Evolutionary conservation across 192 early-diverging fungal genomes (phyloP), one percentile per base, ranked within the genome.

Genomic region (Linnemannia exigua): DNA sequence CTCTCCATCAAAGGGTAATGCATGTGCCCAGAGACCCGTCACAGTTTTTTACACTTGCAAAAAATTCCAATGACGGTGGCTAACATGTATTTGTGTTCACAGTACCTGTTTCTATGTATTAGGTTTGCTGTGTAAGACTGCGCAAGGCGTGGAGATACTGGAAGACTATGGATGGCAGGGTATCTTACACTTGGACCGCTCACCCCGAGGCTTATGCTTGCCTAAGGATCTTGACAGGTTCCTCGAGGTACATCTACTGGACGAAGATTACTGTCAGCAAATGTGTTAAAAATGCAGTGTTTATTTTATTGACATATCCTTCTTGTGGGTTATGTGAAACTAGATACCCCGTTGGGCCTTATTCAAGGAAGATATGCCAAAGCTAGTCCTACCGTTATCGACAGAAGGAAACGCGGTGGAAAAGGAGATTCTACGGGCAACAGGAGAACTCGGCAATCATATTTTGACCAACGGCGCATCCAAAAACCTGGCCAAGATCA

Each of bases 361-460:
- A 1, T 90, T 87, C 70, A 84, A 66, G 28, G 87, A 88, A n/a
- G 63, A 44, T 70, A 44, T 82, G 37, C 89, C 85, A 72, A 88
- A 84, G 46, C 88, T 84, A 11, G 75, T 91, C 33, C 83, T 87
- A 25, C 72, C 77, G 31, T 69, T 87, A 46, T 69, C 87, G 20
- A 82, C 58, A 44, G 80, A 77, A n/a, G 84, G 79, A 2, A 79
- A 75, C 50, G 41, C 33, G 12, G 82, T 90, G 17, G 92, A 92
- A 79, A 82, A 89, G 72, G 94, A 94, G 71, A 92, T 97, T 68
- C 74, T 97, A 36, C 91, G 90, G 79, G 88, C 88, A 31, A 91
- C 96, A 61, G 94, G 95, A 52, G 95, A 95, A 80, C 88, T 97
- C 72, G 93, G 93, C 61, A 97, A 97, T 74, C 94, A 96, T 76